Conservation (phyloP, 345 rosid species). For the Hirschfeldia incana region DNA sequence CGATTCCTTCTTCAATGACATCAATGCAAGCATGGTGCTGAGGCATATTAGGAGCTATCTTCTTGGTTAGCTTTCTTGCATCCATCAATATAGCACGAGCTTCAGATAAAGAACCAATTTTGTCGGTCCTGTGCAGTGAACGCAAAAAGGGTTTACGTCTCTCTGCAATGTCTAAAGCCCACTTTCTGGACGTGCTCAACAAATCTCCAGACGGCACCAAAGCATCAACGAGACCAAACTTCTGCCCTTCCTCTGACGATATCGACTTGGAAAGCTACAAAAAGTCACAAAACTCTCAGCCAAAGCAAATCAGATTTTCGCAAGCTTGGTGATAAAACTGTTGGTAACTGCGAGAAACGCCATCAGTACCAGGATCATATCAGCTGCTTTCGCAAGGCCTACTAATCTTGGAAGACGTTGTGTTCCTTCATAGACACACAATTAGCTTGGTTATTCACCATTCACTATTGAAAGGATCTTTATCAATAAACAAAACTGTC, state of each 20-base stretch:
- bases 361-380: slow-evolving; percentile 76
- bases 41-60: slow-evolving; percentile 81
- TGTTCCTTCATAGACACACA: slow-evolving; percentile 61
- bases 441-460: background rate
- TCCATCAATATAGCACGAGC: slow-evolving; percentile 59
- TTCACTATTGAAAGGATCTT: background rate
- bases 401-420: slow-evolving; percentile 95
- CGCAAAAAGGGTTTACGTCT: slow-evolving; percentile 78
- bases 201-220: slow-evolving; percentile 70
- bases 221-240: slow-evolving; percentile 83
- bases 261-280: slow-evolving; percentile 85
- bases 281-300: slow-evolving; percentile 13
- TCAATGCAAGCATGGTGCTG: slow-evolving; percentile 88
- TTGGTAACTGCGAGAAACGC: background rate
- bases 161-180: slow-evolving; percentile 82
- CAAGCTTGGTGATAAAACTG: background rate
- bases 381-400: slow-evolving; percentile 84
- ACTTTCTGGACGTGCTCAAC: slow-evolving; percentile 68
- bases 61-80: slow-evolving; percentile 72
- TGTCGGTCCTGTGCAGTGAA: slow-evolving; percentile 83
- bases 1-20: slow-evolving; percentile 86
- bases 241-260: slow-evolving; percentile 78
- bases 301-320: background rate
- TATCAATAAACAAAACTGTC: background rate
- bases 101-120: slow-evolving; percentile 83